phyloP scores from a whole-genome alignment of 305 asterid species.

The Caryopteris hybrid region DNA sequence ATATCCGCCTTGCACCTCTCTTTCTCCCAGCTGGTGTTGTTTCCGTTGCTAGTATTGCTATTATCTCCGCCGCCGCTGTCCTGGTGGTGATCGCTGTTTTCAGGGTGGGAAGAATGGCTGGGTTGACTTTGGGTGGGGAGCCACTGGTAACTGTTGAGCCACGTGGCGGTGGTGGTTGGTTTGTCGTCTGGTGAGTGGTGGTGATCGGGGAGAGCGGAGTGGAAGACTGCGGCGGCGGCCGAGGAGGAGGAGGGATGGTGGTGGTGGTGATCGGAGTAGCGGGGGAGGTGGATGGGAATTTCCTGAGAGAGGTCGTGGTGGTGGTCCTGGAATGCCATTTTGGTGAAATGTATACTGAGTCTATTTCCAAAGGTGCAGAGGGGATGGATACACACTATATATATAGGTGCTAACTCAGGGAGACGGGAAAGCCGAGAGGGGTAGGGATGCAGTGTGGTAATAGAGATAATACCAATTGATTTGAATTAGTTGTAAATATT shows the following conservation, averaged over 20 bases:
- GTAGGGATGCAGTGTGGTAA: neutral
- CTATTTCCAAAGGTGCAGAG: conserved; percentile 12
- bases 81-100: conserved; percentile 24
- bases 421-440: neutral
- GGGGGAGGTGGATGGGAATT: conserved; percentile 36
- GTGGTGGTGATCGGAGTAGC: conserved; percentile 30
- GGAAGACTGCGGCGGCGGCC: conserved; percentile 22
- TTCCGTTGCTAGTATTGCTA: conserved; percentile 13
- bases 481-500: too few species aligned
- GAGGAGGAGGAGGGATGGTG: conserved; percentile 16
- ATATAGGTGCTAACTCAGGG: neutral
- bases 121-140: conserved; percentile 42
- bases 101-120: conserved; percentile 20
- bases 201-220: conserved; percentile 26
- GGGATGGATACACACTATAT: neutral
- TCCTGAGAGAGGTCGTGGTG: conserved; percentile 41
- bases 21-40: conserved; percentile 39
- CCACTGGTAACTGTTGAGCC: conserved; percentile 48
- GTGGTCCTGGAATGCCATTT: conserved; percentile 56
- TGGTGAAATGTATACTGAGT: conserved; percentile 10
- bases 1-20: conserved; percentile 74
- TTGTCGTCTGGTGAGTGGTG: conserved; percentile 27
- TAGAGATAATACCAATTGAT: too few species aligned
- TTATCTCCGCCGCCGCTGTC: conserved; percentile 23
- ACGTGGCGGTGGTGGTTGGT: conserved; percentile 18